These are phyloP conservation scores for Retiboletus flavoniger DNA, from an alignment of 1,284 basidiomycete species.

Conservation along the genomic window DNA sequence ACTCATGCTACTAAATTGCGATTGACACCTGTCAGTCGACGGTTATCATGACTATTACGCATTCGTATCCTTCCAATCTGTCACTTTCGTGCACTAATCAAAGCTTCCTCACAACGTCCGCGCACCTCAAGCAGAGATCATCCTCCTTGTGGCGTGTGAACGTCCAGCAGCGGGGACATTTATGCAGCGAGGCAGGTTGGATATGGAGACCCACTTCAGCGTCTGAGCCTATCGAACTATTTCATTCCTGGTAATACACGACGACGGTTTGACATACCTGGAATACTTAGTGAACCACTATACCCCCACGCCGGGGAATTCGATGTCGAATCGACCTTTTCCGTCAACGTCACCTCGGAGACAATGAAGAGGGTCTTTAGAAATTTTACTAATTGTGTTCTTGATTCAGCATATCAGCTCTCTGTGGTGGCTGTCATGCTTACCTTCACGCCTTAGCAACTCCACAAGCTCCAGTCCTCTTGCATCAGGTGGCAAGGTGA, in stretches of 20 bases:
- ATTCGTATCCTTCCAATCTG: not conserved
- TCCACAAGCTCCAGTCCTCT: conserved; percentile 27
- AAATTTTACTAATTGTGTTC: conserved; percentile 46
- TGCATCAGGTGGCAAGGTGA: conserved; percentile 42
- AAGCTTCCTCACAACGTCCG: conserved; percentile 20
- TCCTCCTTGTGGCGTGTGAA: conserved; percentile 28
- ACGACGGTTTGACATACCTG: conserved; percentile 38
- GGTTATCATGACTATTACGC: conserved; percentile 1
- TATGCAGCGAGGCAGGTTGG: conserved; percentile 23
- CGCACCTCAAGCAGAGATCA: conserved; percentile 29
- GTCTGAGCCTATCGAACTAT: conserved; percentile 12
- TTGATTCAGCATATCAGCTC: conserved; percentile 1
- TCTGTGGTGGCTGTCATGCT: conserved; percentile 1
- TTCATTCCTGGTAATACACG: not conserved
- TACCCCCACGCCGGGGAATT: conserved; percentile 49
- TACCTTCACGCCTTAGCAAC: conserved; percentile 54
- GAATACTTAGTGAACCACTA: conserved; percentile 39
- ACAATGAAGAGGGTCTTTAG: conserved; percentile 78
- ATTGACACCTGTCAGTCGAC: not conserved
- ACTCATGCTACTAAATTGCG: not conserved
- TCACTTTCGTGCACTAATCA: conserved; percentile 3
- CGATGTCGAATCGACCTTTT: conserved; percentile 41
- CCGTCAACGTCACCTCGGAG: conserved; percentile 57
- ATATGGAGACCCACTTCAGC: conserved; percentile 20
- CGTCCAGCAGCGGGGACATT: conserved; percentile 38